These are phyloP conservation scores for Trichoderma aggressivum DNA, from an alignment of 2,329 filamentous ascomycete species.

Conservation along the genomic window DNA sequence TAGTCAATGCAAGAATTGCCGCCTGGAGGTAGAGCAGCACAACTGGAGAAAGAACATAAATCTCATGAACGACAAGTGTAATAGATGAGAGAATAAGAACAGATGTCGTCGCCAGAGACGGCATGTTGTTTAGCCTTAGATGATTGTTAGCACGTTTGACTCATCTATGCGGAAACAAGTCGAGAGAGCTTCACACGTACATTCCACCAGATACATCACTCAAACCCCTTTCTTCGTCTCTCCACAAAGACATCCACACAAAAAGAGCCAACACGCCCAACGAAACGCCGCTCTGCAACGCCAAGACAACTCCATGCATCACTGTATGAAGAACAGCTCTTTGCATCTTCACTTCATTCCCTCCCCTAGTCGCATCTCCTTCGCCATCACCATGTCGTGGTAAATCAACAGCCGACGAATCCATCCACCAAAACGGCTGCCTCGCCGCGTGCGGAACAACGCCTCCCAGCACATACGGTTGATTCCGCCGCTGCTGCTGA, in stretches of 20 bases:
- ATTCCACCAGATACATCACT: conserved; percentile 27
- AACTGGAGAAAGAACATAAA: conserved; percentile 26
- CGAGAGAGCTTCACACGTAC: background rate
- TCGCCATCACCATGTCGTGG: background rate
- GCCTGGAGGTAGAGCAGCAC: conserved; percentile 29
- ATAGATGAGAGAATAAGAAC: conserved; percentile 25
- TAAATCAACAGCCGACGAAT: background rate
- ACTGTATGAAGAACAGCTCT: conserved; percentile 15
- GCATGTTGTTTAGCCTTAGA: conserved; percentile 31
- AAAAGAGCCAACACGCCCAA: conserved; percentile 28
- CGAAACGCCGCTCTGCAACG: conserved; percentile 26
- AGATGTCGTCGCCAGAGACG: conserved; percentile 22
- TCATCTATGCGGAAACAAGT: background rate
- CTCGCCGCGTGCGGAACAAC: background rate
- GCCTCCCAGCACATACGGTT: background rate
- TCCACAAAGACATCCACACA: conserved; percentile 28
- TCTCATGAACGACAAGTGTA: conserved; percentile 28
- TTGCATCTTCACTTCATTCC: conserved; percentile 18
- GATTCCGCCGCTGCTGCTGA: background rate
- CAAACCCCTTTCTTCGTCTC: conserved; percentile 21
- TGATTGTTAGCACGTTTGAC: background rate
- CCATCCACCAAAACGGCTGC: background rate
- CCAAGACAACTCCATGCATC: conserved; percentile 29
- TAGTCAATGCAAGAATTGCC: conserved; percentile 25
- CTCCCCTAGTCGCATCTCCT: background rate